Percentiles rank a stretch among this genome's conserved stretches.
Conservation (phyloP, 2,329 filamentous ascomycete species). For the Epichloe scottii region DNA sequence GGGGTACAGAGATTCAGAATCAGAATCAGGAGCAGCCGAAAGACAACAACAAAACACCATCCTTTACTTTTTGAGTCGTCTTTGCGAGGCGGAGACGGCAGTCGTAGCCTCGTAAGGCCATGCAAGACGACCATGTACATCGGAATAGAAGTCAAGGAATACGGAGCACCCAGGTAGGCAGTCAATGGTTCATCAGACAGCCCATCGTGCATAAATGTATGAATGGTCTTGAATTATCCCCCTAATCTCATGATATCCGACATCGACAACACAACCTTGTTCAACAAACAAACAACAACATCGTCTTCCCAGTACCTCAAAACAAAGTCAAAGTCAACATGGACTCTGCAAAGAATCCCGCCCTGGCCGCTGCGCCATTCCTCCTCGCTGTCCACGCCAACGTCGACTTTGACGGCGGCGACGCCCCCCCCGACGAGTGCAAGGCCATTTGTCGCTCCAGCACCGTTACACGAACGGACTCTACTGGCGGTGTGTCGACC, state of each 20-base stretch:
- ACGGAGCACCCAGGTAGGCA: too few relatives aligned
- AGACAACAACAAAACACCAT: too few relatives aligned
- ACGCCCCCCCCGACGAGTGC: constrained; percentile 20
- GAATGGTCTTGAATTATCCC: background rate
- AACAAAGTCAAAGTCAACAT: constrained; percentile 8
- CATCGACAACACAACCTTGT: background rate
- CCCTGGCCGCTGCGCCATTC: constrained; percentile 17
- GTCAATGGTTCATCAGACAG: background rate
- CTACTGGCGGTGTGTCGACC: background rate
- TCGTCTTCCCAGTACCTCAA: too few relatives aligned
- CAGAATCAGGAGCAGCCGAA: background rate
- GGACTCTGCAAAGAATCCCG: constrained; percentile 17
- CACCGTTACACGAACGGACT: background rate
- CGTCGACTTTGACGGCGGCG: constrained; percentile 18
- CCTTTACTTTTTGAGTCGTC: background rate
- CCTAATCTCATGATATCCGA: background rate
- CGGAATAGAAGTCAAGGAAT: background rate
- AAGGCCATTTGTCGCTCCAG: constrained; percentile 19
- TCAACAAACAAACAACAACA: background rate
- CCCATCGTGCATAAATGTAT: background rate
- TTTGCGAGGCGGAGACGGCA: background rate
- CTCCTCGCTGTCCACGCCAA: constrained; percentile 19
- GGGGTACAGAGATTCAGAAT: background rate
- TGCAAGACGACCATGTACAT: background rate
- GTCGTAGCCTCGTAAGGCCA: background rate